Evolutionary conservation across 176 grass and related monocot species (phyloP).

Genomic region (Avena atlantica): DNA sequence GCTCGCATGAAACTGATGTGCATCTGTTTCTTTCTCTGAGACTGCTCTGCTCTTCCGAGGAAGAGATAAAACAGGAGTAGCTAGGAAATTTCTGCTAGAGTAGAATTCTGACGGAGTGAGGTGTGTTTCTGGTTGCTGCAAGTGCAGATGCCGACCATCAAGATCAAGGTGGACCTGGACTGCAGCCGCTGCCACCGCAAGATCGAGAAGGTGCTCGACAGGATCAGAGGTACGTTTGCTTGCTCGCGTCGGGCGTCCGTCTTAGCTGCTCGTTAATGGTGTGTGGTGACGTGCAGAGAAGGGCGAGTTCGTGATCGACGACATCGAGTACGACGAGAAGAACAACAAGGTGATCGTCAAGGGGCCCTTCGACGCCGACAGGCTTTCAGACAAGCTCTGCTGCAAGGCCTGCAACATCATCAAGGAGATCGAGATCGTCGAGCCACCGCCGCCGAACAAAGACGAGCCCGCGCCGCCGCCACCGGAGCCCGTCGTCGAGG

Average conservation of each 20-base stretch:
- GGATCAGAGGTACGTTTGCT: constrained; percentile 62
- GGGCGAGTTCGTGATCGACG: constrained; percentile 65
- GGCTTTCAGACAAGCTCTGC: constrained; percentile 73
- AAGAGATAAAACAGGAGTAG: background rate
- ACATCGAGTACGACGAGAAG: constrained; percentile 79
- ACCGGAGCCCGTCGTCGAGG: background rate
- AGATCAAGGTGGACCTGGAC: constrained; percentile 76
- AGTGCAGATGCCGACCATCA: constrained; percentile 70
- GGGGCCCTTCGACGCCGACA: constrained; percentile 74
- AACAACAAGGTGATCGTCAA: constrained; percentile 67
- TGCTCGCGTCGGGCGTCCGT: background rate
- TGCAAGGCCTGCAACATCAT: constrained; percentile 88
- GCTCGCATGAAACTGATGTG: background rate
- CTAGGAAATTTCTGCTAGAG: background rate
- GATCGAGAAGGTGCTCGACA: constrained; percentile 68
- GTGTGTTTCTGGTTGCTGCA: background rate
- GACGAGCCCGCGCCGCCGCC: background rate
- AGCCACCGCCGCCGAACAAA: background rate
- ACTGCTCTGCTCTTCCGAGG: background rate
- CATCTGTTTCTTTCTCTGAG: background rate
- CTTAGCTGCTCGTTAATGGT: background rate
- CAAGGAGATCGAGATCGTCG: constrained; percentile 40
- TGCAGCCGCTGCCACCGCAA: constrained; percentile 65
- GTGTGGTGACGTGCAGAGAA: constrained; percentile 44
- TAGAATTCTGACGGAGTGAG: constrained; percentile 13